Base-by-base conservation (phyloP, 768 basidiomycete genomes). In the Chalciporus chontae region DNA sequence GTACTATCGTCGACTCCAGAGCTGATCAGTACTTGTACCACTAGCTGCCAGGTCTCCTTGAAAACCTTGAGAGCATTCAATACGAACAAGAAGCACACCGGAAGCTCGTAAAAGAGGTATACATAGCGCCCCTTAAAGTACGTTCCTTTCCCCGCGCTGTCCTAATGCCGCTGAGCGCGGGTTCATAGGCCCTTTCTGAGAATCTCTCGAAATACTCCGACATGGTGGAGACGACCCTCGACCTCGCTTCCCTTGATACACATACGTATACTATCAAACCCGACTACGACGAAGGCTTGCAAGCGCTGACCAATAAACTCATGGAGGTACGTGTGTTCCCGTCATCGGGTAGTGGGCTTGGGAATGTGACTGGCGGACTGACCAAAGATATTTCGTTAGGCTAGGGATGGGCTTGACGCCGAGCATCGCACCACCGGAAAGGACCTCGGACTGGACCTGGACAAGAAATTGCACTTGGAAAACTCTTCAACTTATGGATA, bases 171-270 rank as follows among this genome's bases (percentile, higher is more conserved):
- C 18, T 23, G 17, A 44, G 13, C 4, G 11, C 31, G 10, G 23
- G 3, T 41, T 38, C 34, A n/a, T 57, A 94, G 92, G 76, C 84
- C 55, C 77, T 81, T 54, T 70, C 79, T 15, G 67, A 64, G 0
- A 83, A 73, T 44, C 78, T 98, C 5, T 75, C 74, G 11, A 90
- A 90, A 62, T 95, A 94, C 59, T 75, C 79, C 3, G 90, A 94
- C 53, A 94, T 98, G 90, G 94, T 98, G 3, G 93, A 98, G 65
- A 84, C 90, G 53, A 98, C 96, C 0, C 80, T 99, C 38, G 96
- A 99, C 61, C 80, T 97, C 15, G 82, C 84, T 18, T 83, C 94
- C 50, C 77, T 96, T 6, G 85, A 89, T 26, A 77, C 78, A 13
- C 92, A 97, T 67, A 88, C 87, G 57, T 93, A 87, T 61, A 85